Conservation (phyloP, 2,329 filamentous ascomycete genomes). For the Oidium heveae region DNA sequence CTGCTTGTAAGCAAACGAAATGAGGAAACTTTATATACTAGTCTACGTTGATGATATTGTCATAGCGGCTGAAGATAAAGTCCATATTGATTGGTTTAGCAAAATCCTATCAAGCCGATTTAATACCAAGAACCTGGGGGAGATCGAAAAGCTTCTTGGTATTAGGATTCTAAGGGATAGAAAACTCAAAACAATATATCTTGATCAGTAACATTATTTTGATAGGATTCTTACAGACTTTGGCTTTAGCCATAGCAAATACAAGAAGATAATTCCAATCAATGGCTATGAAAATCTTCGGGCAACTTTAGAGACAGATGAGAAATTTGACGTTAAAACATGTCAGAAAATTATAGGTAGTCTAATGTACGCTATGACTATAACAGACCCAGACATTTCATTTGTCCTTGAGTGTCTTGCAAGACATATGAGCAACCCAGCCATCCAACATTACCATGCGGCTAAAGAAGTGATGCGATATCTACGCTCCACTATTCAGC, state of each 20-base stretch:
- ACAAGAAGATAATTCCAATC: not conserved
- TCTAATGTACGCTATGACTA: too few species aligned
- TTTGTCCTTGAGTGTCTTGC: not conserved
- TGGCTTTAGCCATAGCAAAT: too few species aligned
- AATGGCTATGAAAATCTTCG: not conserved
- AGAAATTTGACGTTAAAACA: too few species aligned
- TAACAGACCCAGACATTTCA: not conserved
- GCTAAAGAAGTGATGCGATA: not conserved
- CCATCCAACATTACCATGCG: not conserved
- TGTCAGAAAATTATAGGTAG: not conserved
- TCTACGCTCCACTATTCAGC: too few species aligned
- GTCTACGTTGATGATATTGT: too few species aligned
- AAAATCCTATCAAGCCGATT: not conserved
- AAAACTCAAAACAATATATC: not conserved
- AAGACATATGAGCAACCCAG: not conserved
- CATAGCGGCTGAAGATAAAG: not conserved
- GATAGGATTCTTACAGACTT: not conserved
- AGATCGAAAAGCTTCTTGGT: not conserved
- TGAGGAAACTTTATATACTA: not conserved
- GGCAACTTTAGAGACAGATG: not conserved
- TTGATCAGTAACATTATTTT: not conserved
- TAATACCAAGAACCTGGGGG: too few species aligned
- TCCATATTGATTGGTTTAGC: too few species aligned
- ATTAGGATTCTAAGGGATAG: not conserved
- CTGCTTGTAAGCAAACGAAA: not conserved